Percentiles rank a stretch among this genome's conserved stretches.
Evolutionary conservation across 1,284 basidiomycete genomes (phyloP).

Genomic region (Xerocomus amazonicus): DNA sequence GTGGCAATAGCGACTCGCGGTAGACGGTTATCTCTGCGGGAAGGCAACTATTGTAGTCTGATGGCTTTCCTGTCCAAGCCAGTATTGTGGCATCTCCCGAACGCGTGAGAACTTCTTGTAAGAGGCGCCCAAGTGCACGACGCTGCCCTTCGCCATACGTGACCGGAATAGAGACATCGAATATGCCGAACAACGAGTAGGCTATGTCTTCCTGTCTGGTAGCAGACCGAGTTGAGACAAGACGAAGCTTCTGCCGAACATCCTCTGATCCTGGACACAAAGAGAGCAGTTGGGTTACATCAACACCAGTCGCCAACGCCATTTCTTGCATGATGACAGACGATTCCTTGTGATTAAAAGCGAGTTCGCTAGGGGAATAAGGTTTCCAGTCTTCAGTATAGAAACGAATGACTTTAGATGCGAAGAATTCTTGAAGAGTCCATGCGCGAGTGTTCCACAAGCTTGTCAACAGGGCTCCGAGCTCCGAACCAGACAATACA

Average conservation of each 20-base stretch:
- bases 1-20: constrained; percentile 1
- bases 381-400: constrained; percentile 23
- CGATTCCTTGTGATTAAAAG: constrained; percentile 20
- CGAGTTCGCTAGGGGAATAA: constrained; percentile 9
- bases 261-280: constrained; percentile 17
- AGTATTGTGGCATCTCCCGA: constrained; percentile 15
- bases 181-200: constrained; percentile 23
- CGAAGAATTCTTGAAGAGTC: constrained; percentile 28
- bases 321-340: constrained; percentile 17
- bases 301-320: constrained; percentile 14
- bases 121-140: constrained; percentile 18
- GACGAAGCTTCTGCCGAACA: constrained; percentile 19
- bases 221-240: constrained; percentile 16
- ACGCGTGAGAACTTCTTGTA: constrained; percentile 19
- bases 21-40: constrained; percentile 21
- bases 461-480: constrained; percentile 6
- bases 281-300: constrained; percentile 9
- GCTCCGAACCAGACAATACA: constrained; percentile 9
- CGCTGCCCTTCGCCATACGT: constrained; percentile 22
- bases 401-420: constrained; percentile 19
- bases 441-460: constrained; percentile 25
- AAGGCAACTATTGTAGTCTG: constrained; percentile 24
- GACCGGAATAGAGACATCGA: constrained; percentile 16
- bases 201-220: constrained; percentile 21
- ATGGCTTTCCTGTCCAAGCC: constrained; percentile 20